Evolutionary conservation across 1,284 basidiomycete genomes (phyloP), one percentile per base, ranked within the genome.

Genomic region (Takashimella koratensis): DNA sequence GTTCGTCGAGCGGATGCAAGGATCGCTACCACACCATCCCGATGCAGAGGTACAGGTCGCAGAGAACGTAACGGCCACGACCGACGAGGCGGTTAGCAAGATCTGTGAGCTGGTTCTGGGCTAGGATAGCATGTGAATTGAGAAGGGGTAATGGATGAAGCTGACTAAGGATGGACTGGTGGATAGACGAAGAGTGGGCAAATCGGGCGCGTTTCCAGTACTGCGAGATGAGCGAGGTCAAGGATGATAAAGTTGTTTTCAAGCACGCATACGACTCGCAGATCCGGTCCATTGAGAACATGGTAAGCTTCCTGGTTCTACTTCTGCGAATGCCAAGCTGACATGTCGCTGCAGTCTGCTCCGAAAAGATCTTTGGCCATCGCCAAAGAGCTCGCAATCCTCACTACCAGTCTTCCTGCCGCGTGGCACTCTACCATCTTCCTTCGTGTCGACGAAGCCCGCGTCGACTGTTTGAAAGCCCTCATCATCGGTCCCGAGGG

Each of bases 351-450:
- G 83, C 49, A 70, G 26, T 87, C 89, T 67, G 87, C 90, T 50
- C 89, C 90, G 2, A 91, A 89, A 72, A 81, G 91, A 30, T 91
- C 87, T 2, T 78, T 94, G 49, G 90, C 91, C 10, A 93, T 95
- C 58, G 91, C 91, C 10, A 95, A 94, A 77, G 73, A 94, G 87
- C 84, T 95, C 52, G 90, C 90, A 0, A 88, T 91, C 21, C 80
- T 95, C 40, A 90, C 90, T 1, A 91, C 88, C 16, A 92, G 90
- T 66, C 76, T 95, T 19, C 92, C 92, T 20, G 85, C 90, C 5
- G 86, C 87, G 4, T 94, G 89, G 88, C 83, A 89, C 66, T 93
- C 90, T 4, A 90, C 89, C 1, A 85, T 95, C 61, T 93, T 93
- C 77, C 74, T 94, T 50, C 66, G 70, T 26, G 68, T 72, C 11